These are phyloP conservation scores for Pseudogymnoascus sp. DNA, from an alignment of 2,329 filamentous ascomycete genomes.

Conservation along the genomic window DNA sequence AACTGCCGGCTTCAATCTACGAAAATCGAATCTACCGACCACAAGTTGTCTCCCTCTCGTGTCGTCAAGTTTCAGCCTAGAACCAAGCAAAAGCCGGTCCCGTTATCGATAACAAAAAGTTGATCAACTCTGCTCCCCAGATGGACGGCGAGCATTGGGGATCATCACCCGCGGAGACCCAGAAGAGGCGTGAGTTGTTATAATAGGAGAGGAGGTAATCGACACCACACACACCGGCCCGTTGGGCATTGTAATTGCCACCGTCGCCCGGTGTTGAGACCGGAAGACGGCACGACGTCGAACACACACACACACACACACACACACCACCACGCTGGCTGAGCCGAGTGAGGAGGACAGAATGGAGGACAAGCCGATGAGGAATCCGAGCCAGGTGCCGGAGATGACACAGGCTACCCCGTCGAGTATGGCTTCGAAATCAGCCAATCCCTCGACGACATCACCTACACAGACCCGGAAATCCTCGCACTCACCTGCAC, in stretches of 20 bases:
- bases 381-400: conserved; percentile 3
- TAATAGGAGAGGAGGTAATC: background rate
- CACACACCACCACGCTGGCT: background rate
- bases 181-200: background rate
- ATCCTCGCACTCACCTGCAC: conserved; percentile 20
- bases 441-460: conserved; percentile 10
- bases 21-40: background rate
- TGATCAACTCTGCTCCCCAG: background rate
- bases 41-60: background rate
- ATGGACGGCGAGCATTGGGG: conserved; percentile 3
- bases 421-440: conserved; percentile 1
- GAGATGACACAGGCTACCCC: background rate
- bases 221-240: background rate
- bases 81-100: background rate
- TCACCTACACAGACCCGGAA: conserved; percentile 17
- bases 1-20: background rate
- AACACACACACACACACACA: background rate
- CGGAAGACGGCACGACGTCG: background rate
- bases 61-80: background rate
- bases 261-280: background rate
- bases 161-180: background rate
- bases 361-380: conserved; percentile 2
- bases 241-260: background rate
- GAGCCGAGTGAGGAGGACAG: background rate
- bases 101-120: conserved; percentile 8